A percentile compares a stretch with the other conserved stretches of the same genome.
Conservation (phyloP, 2,329 filamentous ascomycete genomes). For the Aspergillus ibericus region DNA sequence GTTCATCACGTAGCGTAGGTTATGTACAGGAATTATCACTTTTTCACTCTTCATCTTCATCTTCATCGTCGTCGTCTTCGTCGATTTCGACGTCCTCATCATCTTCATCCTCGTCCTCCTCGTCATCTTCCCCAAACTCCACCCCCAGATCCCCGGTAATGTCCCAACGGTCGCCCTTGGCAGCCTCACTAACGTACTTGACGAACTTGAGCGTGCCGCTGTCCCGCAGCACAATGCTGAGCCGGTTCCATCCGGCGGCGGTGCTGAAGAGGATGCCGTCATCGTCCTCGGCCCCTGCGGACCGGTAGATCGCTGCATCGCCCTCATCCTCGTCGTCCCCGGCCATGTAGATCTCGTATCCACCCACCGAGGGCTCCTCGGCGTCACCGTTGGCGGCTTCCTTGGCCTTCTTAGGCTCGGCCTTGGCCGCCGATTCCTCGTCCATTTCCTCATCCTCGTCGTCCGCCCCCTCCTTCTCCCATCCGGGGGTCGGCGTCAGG, state of each 20-base stretch:
- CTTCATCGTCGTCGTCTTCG: constrained; percentile 8
- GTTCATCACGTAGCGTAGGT: neutral
- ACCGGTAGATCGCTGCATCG: constrained; percentile 74
- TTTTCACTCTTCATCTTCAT: constrained; percentile 8
- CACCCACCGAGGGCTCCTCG: constrained; percentile 46
- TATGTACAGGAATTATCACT: constrained; percentile 1
- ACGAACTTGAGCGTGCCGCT: constrained; percentile 86
- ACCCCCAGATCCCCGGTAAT: constrained; percentile 77
- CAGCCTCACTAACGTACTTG: constrained; percentile 85
- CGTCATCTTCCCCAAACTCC: constrained; percentile 54
- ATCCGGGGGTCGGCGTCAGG: constrained; percentile 80
- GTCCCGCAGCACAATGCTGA: constrained; percentile 87
- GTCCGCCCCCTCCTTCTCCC: constrained; percentile 70
- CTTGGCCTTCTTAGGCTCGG: constrained; percentile 38
- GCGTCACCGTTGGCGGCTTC: constrained; percentile 21
- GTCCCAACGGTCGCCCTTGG: constrained; percentile 90
- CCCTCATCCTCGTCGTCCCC: constrained; percentile 71
- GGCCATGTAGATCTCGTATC: constrained; percentile 81
- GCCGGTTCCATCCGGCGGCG: constrained; percentile 78
- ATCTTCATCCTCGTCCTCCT: constrained; percentile 26
- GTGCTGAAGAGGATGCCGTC: constrained; percentile 70
- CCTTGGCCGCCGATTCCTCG: constrained; percentile 37
- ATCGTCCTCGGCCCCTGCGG: constrained; percentile 66
- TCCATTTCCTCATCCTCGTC: constrained; percentile 46
- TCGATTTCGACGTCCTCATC: constrained; percentile 11